These are phyloP conservation scores for Trypethelium eluteriae DNA, from an alignment of 495 filamentous ascomycete species.

Conservation along the genomic window DNA sequence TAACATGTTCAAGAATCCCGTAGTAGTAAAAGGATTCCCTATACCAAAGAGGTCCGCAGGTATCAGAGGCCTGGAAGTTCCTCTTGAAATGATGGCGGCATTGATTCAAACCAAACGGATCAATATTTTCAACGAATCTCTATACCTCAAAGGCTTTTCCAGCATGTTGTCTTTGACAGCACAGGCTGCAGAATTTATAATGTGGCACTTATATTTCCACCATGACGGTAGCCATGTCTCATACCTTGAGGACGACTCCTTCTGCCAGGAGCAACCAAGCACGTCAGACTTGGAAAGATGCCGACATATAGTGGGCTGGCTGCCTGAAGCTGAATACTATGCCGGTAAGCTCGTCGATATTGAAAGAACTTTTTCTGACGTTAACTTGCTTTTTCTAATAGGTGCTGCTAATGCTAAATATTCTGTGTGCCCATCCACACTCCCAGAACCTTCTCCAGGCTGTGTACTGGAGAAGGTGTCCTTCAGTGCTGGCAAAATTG, in stretches of 20 bases:
- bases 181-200: constrained; percentile 18
- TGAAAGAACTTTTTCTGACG: background rate
- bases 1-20: constrained; percentile 32
- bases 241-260: constrained; percentile 14
- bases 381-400: background rate
- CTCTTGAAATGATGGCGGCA: constrained; percentile 17
- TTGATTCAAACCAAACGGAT: constrained; percentile 10
- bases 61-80: constrained; percentile 26
- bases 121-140: constrained; percentile 1
- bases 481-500: constrained; percentile 23
- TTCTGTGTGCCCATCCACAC: constrained; percentile 14
- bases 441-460: background rate
- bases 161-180: constrained; percentile 28
- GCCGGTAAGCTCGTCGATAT: constrained; percentile 12
- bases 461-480: constrained; percentile 23
- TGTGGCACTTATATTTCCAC: constrained; percentile 30
- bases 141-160: constrained; percentile 33
- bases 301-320: constrained; percentile 21
- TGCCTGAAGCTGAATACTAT: background rate
- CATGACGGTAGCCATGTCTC: constrained; percentile 21
- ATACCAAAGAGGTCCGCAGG: constrained; percentile 19
- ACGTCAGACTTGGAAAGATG: background rate
- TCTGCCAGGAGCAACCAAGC: background rate
- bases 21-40: constrained; percentile 35
- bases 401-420: constrained; percentile 19